Percentiles rank a stretch among this genome's conserved stretches.
Conservation (phyloP, 1,284 basidiomycete genomes). For the Pyrrhoderma noxium region DNA sequence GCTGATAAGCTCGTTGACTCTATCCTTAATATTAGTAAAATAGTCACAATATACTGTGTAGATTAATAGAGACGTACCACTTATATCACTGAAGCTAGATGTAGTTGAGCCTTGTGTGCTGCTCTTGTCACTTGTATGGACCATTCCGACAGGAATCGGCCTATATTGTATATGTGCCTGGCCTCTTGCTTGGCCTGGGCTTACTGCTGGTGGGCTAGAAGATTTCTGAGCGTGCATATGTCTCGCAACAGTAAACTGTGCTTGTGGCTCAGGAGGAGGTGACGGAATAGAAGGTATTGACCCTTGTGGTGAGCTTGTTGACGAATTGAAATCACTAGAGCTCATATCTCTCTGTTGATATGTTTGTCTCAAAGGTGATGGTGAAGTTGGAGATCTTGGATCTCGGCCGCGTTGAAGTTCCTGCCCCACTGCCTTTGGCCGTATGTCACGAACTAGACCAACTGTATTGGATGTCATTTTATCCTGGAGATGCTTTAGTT, state of each 20-base stretch:
- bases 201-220: constrained; percentile 51
- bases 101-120: constrained; percentile 63
- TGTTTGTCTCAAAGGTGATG: constrained; percentile 46
- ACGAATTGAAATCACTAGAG: constrained; percentile 35
- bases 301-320: constrained; percentile 60
- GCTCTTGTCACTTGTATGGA: constrained; percentile 42
- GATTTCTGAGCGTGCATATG: constrained; percentile 50
- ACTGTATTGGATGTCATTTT: constrained; percentile 67
- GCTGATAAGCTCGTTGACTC: constrained; percentile 59
- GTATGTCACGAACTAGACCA: constrained; percentile 55
- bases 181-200: constrained; percentile 42
- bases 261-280: constrained; percentile 44
- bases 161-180: constrained; percentile 40
- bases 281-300: constrained; percentile 76
- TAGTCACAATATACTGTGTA: neutral
- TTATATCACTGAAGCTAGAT: constrained; percentile 78
- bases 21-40: constrained; percentile 23
- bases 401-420: constrained; percentile 40
- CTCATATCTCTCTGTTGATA: constrained; percentile 27
- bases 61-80: constrained; percentile 42
- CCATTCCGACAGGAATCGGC: constrained; percentile 32
- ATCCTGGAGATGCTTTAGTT: constrained; percentile 55
- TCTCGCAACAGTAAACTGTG: constrained; percentile 43
- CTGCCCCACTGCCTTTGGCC: constrained; percentile 28
- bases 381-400: constrained; percentile 33